Base-by-base conservation (phyloP, 2,329 filamentous ascomycete genomes). In the Fusarium clavum region DNA sequence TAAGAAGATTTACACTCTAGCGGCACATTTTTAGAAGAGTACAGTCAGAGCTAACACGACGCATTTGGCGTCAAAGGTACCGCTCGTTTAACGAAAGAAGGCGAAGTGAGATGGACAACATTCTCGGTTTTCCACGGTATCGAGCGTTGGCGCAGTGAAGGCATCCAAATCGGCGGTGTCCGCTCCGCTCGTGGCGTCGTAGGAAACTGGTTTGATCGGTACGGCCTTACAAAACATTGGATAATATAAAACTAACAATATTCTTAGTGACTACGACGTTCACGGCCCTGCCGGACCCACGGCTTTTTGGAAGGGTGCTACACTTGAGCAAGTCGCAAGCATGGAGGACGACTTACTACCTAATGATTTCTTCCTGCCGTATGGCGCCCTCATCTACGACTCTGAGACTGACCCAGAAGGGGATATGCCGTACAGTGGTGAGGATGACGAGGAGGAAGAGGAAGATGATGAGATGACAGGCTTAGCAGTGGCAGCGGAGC, bases 201-300 rank as follows among this genome's bases (percentile, higher is more conserved):
- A 3, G 92, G 92, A 1, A 90, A 88, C 54, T 95, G 92, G 92
- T 94, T 94, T 73, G 91, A 93, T 73, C 90, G 89, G 88, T 90
- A 81, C 65, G 82, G 74, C 27, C 12, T n/a, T 13, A 27, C 12
- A 9, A 27, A 27, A 20, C 24, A 27, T 13, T 9, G 41, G 44
- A 4, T 18, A 9, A n/a, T 9, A 34, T 22, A n/a, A 8, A 6
- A 34, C 62, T 66, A 24, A 66, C 57, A 13, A 9, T n/a, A 13
- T 20, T 2, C 44, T 9, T 8, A 89, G 87, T 72, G 88, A 93
- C 77, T 90, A 87, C 72, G 89, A 92, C 66, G 77, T 82, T 2
- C 87, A 90, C 71, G 92, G 92, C 0, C 92, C 92, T 0, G 91
- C 86, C 3, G 92, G 92, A 0, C 92, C 92, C 3, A 93, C 90